Percentiles rank a stretch among this genome's conserved stretches.
These are phyloP conservation scores for Cyberlindnera nakhonratchasimensis DNA, from an alignment of 805 yeast species.

Conservation along the genomic window DNA sequence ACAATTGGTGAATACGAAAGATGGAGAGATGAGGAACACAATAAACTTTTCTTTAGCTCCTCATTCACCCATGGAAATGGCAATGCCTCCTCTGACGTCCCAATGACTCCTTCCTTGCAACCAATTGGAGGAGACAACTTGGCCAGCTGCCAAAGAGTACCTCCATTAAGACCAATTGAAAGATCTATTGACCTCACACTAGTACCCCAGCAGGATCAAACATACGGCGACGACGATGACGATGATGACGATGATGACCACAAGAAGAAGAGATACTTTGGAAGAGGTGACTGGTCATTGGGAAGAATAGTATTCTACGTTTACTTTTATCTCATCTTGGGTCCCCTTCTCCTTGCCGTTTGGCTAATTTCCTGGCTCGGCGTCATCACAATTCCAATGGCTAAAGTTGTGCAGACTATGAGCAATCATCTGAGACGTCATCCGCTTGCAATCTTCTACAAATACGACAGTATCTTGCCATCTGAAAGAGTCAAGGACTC, in stretches of 20 bases:
- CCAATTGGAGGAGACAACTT: constrained; percentile 7
- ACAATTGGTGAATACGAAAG: constrained; percentile 77
- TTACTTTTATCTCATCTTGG: constrained; percentile 63
- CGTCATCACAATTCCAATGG: constrained; percentile 92
- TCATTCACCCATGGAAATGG: constrained; percentile 15
- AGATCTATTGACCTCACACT: constrained; percentile 5
- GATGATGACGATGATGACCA: constrained; percentile 26
- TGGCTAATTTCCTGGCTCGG: constrained; percentile 70
- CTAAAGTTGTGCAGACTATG: constrained; percentile 66
- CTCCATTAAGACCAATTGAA: constrained; percentile 9
- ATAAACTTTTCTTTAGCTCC: constrained; percentile 66
- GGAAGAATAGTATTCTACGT: constrained; percentile 78
- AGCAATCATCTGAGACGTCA: constrained; percentile 80
- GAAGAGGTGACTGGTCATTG: constrained; percentile 87
- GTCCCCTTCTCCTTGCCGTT: constrained; percentile 59
- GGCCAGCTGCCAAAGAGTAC: constrained; percentile 9
- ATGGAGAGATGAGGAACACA: constrained; percentile 79
- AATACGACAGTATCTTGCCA: constrained; percentile 40
- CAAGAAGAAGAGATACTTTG: constrained; percentile 61
- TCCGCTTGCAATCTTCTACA: constrained; percentile 83
- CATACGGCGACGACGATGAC: constrained; percentile 7
- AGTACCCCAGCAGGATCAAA: background rate
- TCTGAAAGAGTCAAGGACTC: constrained; percentile 33
- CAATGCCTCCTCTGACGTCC: background rate
- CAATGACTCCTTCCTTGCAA: constrained; percentile 13